Evolutionary conservation across 306 rosid species (phyloP).

Genomic region (Cucurbita pepo): DNA sequence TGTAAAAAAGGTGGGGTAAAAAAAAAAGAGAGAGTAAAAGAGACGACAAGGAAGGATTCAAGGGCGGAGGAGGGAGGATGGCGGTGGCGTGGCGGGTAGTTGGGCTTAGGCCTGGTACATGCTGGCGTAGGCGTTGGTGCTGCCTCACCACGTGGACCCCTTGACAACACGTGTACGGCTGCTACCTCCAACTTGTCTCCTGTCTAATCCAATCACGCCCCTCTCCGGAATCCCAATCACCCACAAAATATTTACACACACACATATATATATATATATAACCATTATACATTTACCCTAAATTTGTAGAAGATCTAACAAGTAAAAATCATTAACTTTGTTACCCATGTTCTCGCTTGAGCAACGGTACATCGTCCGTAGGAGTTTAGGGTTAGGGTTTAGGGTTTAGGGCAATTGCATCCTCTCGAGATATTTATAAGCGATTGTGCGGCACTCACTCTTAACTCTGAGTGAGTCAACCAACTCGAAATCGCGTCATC

Average conservation of each 20-base stretch:
- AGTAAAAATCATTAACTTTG: no score
- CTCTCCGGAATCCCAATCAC: background rate
- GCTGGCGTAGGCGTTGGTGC: background rate
- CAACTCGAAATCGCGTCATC: no score
- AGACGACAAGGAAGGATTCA: background rate
- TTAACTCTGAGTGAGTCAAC: no score
- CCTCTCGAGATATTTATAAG: no score
- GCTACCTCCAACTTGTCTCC: background rate
- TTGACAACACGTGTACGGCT: slow-evolving; percentile 1
- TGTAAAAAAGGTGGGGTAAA: background rate
- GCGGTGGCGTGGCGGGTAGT: background rate
- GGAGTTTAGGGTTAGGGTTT: no score
- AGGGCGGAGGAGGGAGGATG: background rate
- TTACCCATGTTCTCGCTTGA: no score
- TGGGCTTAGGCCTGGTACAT: background rate
- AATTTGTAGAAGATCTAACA: no score
- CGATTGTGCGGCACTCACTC: no score
- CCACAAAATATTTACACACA: background rate
- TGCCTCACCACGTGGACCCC: background rate
- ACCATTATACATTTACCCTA: no score
- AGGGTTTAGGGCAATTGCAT: no score
- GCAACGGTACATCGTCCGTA: no score
- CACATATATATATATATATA: no score
- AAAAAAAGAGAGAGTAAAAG: background rate
- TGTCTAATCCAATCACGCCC: background rate